Percentiles rank a stretch among this genome's conserved stretches.
These are phyloP conservation scores for Sporothrix globosa DNA, from an alignment of 2,329 filamentous ascomycete genomes.

Conservation along the genomic window DNA sequence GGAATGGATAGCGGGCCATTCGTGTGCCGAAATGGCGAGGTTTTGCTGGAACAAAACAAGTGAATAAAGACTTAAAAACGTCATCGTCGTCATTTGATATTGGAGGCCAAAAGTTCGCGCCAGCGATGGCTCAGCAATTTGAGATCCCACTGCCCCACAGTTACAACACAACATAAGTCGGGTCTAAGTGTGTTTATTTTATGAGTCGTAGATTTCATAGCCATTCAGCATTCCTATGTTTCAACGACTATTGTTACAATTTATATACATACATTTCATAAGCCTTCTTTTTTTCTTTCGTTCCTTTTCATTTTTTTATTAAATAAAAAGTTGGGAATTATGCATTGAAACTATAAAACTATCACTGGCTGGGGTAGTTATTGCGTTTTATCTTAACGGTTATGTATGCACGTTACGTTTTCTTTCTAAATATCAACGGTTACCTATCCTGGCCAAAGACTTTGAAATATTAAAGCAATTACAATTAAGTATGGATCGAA, in stretches of 20 bases:
- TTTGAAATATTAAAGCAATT: not conserved
- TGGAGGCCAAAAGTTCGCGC: constrained; percentile 18
- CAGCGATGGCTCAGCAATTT: constrained; percentile 1
- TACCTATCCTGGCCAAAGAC: not conserved
- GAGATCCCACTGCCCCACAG: constrained; percentile 15
- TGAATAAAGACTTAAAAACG: not conserved
- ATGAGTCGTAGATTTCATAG: too few relatives aligned
- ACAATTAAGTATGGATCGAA: not conserved
- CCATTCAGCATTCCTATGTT: too few relatives aligned
- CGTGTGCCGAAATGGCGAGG: not conserved
- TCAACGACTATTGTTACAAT: too few relatives aligned
- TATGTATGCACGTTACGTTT: not conserved
- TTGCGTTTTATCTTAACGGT: too few relatives aligned
- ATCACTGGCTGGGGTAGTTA: too few relatives aligned
- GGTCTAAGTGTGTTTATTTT: too few relatives aligned
- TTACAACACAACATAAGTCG: not conserved
- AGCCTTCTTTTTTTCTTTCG: too few relatives aligned
- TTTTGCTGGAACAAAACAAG: not conserved
- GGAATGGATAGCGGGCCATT: not conserved
- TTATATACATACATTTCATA: too few relatives aligned
- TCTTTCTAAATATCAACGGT: not conserved
- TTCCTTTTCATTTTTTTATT: too few relatives aligned
- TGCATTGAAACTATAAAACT: too few relatives aligned
- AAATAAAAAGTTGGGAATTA: too few relatives aligned
- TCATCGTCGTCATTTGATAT: not conserved